phyloP scores from a whole-genome alignment of 306 rosid genomes.

The Canavalia gladiata region DNA sequence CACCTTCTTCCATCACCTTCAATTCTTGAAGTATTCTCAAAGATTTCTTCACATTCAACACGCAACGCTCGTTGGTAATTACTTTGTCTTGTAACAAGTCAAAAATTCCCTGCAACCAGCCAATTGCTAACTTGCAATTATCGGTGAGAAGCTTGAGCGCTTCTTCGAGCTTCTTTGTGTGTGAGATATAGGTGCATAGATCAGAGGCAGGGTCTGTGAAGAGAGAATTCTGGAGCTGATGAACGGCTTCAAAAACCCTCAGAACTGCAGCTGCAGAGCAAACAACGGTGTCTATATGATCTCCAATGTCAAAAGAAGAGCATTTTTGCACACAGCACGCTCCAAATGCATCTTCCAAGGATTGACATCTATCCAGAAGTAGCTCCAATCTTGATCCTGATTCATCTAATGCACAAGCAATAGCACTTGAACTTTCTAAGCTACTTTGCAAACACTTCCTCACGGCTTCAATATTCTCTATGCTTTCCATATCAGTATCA shows the following conservation, averaged over 20 bases:
- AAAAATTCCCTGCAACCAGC: constrained; percentile 59
- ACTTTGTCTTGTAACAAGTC: constrained; percentile 51
- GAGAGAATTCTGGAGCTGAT: constrained; percentile 63
- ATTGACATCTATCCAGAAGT: constrained; percentile 49
- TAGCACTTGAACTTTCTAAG: constrained; percentile 56
- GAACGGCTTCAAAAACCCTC: constrained; percentile 56
- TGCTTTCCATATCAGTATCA: constrained; percentile 46
- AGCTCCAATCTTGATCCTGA: constrained; percentile 54
- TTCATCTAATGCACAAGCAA: constrained; percentile 51
- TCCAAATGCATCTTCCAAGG: constrained; percentile 54
- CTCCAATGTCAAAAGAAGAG: constrained; percentile 47
- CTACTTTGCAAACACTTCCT: constrained; percentile 58
- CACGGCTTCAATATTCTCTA: constrained; percentile 53
- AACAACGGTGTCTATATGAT: constrained; percentile 55
- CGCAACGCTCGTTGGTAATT: constrained; percentile 40
- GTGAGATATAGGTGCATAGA: constrained; percentile 57
- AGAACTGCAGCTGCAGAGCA: constrained; percentile 65
- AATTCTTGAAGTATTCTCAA: constrained; percentile 54
- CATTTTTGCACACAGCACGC: constrained; percentile 2
- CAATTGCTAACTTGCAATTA: constrained; percentile 63
- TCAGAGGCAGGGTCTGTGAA: constrained; percentile 46
- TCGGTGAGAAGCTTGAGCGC: constrained; percentile 63
- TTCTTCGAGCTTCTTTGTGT: constrained; percentile 61
- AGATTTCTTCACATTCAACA: constrained; percentile 57
- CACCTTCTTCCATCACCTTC: constrained; percentile 46